These are phyloP conservation scores for Lagenidium sp. DNA, from an alignment of 352 stramenopile species.

Conservation along the genomic window DNA sequence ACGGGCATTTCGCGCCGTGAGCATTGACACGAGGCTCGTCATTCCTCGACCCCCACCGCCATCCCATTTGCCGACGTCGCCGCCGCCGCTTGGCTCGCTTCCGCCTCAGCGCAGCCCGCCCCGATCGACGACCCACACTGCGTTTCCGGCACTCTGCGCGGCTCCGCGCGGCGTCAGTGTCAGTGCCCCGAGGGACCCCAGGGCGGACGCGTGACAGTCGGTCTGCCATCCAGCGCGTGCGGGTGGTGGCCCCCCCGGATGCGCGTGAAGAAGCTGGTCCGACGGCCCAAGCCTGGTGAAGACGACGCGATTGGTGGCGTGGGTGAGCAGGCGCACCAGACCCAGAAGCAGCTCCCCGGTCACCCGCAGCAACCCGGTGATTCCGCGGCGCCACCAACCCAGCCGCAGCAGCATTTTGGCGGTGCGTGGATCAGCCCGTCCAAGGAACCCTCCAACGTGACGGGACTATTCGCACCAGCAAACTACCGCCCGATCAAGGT, in stretches of 20 bases:
- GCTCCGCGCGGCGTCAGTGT: not conserved
- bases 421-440: too few species aligned
- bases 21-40: constrained; percentile 1
- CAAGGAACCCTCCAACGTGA: not conserved
- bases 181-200: not conserved
- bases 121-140: not conserved
- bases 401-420: too few species aligned
- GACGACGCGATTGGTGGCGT: constrained; percentile 27
- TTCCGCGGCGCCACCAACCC: too few species aligned
- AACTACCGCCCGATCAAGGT: constrained; percentile 1
- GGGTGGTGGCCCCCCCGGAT: constrained; percentile 36
- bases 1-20: constrained; percentile 13
- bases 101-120: not conserved
- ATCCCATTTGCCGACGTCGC: not conserved
- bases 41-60: not conserved
- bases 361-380: too few species aligned
- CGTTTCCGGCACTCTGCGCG: not conserved
- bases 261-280: constrained; percentile 76
- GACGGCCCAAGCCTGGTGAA: constrained; percentile 44
- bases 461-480: not conserved
- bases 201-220: not conserved
- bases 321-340: constrained; percentile 26
- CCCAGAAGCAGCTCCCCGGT: constrained; percentile 8
- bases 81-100: not conserved
- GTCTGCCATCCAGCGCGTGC: not conserved